These are phyloP conservation scores for Chloranthus sessilifolius DNA, from an alignment of 164 flowering plant genomes.

Conservation along the genomic window DNA sequence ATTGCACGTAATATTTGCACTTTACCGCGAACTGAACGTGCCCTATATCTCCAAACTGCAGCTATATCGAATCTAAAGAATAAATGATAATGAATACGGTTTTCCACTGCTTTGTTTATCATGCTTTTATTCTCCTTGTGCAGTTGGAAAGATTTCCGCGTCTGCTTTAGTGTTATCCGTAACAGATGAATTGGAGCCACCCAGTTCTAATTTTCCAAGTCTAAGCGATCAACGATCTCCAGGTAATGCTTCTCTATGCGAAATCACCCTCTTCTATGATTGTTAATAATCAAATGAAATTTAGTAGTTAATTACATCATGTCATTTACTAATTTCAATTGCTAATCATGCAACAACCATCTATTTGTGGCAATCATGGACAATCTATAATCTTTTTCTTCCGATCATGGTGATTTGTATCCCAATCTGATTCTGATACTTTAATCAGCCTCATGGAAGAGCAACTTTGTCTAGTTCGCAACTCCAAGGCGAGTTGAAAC, in stretches of 20 bases:
- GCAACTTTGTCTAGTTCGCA: conserved; percentile 14
- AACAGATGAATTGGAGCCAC: conserved; percentile 32
- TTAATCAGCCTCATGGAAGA: conserved; percentile 7
- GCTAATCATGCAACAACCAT: background rate
- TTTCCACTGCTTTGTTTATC: no score
- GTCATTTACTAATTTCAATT: background rate
- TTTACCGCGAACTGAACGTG: no score
- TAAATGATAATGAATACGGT: no score
- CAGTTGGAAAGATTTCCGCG: conserved; percentile 84
- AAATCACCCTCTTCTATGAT: background rate
- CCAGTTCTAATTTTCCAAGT: conserved; percentile 5
- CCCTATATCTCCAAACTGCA: no score
- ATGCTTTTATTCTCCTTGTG: conserved; percentile 1
- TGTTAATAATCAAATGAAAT: background rate
- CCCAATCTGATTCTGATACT: background rate
- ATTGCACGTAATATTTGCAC: no score
- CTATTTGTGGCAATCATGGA: no score
- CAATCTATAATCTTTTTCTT: no score
- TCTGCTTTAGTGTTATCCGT: conserved; percentile 58
- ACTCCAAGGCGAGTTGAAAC: conserved; percentile 23
- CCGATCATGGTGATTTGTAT: background rate
- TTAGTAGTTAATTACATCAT: no score
- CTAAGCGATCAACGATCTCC: conserved; percentile 19
- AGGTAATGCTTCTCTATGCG: background rate
- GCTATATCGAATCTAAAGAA: no score